phyloP scores from a whole-genome alignment of 2,329 filamentous ascomycete species.

The Penicillium sp. region DNA sequence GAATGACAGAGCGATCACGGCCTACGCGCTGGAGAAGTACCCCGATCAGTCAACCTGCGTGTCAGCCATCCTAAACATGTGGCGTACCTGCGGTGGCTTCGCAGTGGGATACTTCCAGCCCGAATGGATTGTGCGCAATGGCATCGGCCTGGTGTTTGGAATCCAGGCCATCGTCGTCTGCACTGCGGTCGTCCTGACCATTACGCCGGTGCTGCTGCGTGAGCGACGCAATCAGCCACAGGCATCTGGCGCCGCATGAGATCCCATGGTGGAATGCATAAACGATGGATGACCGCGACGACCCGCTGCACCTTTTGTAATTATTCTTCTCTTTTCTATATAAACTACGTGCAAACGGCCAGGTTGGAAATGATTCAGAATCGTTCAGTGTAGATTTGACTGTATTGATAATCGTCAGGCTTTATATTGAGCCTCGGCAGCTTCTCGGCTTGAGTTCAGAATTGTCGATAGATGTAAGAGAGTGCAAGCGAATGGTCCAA shows the following conservation, averaged over 20 bases:
- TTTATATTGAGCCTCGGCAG: not conserved
- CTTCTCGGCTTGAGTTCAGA: not conserved
- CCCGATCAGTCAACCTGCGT: slow-evolving; percentile 35
- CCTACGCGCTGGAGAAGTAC: slow-evolving; percentile 39
- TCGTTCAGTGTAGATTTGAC: not conserved
- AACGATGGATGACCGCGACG: not conserved
- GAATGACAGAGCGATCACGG: slow-evolving; percentile 30
- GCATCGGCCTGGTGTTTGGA: slow-evolving; percentile 34
- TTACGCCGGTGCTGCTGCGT: slow-evolving; percentile 25
- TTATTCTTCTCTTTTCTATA: not conserved
- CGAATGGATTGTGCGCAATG: slow-evolving; percentile 34
- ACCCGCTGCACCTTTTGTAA: not conserved
- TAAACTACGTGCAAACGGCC: not conserved
- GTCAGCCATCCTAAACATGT: slow-evolving; percentile 39
- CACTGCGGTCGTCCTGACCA: slow-evolving; percentile 25
- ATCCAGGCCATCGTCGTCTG: slow-evolving; percentile 34
- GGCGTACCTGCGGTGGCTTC: slow-evolving; percentile 41
- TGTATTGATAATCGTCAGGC: not conserved
- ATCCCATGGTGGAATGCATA: not conserved
- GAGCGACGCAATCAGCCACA: slow-evolving; percentile 3
- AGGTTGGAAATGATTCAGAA: not conserved
- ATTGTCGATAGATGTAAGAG: not conserved
- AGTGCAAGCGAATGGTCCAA: not conserved
- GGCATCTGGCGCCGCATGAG: not conserved
- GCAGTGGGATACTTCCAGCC: slow-evolving; percentile 40